Conservation (phyloP, 768 basidiomycete genomes). For the Clavulina sp. region DNA sequence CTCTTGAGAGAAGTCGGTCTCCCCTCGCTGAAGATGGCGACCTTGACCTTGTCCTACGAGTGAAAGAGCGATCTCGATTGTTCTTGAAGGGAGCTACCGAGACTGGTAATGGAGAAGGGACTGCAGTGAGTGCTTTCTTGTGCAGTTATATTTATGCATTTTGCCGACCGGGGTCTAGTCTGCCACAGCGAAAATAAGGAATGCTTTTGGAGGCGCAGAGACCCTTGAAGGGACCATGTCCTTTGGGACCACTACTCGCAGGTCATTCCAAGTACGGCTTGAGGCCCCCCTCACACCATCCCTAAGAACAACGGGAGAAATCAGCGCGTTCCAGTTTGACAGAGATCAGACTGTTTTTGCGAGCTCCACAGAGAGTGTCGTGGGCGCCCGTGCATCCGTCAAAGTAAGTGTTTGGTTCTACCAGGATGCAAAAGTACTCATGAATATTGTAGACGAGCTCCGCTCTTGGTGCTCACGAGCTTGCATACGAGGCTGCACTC, state of each 20-base stretch:
- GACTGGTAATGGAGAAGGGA: constrained; percentile 84
- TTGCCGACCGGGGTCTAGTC: constrained; percentile 29
- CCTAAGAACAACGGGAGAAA: constrained; percentile 50
- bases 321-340: constrained; percentile 56
- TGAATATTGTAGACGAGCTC: not conserved
- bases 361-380: constrained; percentile 44
- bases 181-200: constrained; percentile 62
- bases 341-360: constrained; percentile 68
- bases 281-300: constrained; percentile 38
- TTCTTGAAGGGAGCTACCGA: constrained; percentile 76
- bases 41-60: constrained; percentile 62
- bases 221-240: constrained; percentile 67
- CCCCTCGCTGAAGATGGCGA: constrained; percentile 38
- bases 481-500: constrained; percentile 69
- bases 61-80: constrained; percentile 52
- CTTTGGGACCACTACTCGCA: constrained; percentile 72
- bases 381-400: constrained; percentile 47
- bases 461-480: constrained; percentile 36
- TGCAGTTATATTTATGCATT: not conserved
- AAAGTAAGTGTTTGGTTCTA: constrained; percentile 45
- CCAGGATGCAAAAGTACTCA: not conserved
- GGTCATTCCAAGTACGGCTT: constrained; percentile 58
- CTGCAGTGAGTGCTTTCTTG: constrained; percentile 42
- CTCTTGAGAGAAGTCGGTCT: constrained; percentile 39
- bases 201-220: constrained; percentile 86